Conservation (phyloP, 768 basidiomycete species). For the Coprinopsis sp. region DNA sequence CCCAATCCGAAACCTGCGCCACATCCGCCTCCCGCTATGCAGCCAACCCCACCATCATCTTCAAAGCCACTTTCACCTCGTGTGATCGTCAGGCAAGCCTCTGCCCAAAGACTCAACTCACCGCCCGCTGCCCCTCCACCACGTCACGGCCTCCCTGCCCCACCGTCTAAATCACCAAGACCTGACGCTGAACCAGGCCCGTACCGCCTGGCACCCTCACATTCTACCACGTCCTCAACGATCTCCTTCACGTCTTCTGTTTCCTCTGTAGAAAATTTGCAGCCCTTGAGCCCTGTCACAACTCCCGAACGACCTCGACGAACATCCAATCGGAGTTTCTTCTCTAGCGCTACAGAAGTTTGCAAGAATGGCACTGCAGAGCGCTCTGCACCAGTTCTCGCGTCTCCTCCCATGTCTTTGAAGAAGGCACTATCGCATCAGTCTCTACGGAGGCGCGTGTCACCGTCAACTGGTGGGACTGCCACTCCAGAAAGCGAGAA, state of each 20-base stretch:
- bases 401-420: slow-evolving; percentile 29
- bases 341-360: slow-evolving; percentile 11
- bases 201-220: slow-evolving; percentile 8
- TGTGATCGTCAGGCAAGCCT: slow-evolving; percentile 38
- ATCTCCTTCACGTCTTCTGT: slow-evolving; percentile 41
- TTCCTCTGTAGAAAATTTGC: slow-evolving; percentile 26
- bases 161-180: slow-evolving; percentile 28
- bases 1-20: background rate
- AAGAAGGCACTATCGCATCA: slow-evolving; percentile 59
- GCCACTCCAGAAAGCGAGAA: slow-evolving; percentile 20
- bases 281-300: slow-evolving; percentile 22
- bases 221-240: slow-evolving; percentile 33
- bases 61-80: slow-evolving; percentile 22
- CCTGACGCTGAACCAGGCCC: slow-evolving; percentile 11
- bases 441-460: slow-evolving; percentile 37
- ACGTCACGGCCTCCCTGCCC: slow-evolving; percentile 40
- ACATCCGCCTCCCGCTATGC: slow-evolving; percentile 8
- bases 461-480: slow-evolving; percentile 11
- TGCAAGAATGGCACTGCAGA: slow-evolving; percentile 14
- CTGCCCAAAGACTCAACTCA: slow-evolving; percentile 37
- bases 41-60: slow-evolving; percentile 6
- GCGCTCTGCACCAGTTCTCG: slow-evolving; percentile 16
- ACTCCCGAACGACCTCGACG: slow-evolving; percentile 23
- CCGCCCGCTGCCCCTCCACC: slow-evolving; percentile 48
- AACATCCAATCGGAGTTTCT: slow-evolving; percentile 17